Percentiles rank a stretch among this genome's conserved stretches.
Evolutionary conservation across 371 early-diverging fungal species (phyloP).

Genomic region (Synchytrium microbalum): DNA sequence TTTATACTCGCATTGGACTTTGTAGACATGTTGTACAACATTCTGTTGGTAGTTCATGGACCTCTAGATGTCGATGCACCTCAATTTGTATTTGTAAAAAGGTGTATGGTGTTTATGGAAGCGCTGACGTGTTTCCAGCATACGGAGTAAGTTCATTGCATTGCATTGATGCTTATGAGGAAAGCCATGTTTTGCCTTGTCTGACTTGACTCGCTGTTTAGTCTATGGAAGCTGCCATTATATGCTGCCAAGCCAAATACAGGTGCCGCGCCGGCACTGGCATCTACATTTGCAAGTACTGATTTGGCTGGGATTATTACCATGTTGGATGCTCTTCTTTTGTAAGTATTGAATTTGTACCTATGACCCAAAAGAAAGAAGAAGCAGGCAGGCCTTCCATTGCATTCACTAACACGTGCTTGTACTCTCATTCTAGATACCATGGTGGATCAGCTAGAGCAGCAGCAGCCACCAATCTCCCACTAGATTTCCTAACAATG

Average conservation of each 20-base stretch:
- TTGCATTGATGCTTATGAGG: neutral
- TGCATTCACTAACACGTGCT: neutral
- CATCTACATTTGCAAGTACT: slow-evolving; percentile 6
- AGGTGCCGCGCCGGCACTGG: slow-evolving; percentile 3
- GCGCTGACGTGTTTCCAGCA: too few species aligned
- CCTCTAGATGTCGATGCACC: too few species aligned
- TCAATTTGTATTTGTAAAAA: too few species aligned
- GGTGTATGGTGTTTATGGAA: too few species aligned
- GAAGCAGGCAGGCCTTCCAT: too few species aligned
- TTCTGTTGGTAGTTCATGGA: too few species aligned
- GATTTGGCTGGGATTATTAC: slow-evolving; percentile 15
- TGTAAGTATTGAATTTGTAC: slow-evolving; percentile 7
- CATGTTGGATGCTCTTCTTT: slow-evolving; percentile 15
- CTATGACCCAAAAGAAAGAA: too few species aligned
- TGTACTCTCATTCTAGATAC: neutral
- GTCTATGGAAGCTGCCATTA: slow-evolving; percentile 6
- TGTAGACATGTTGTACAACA: too few species aligned
- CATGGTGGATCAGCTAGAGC: neutral
- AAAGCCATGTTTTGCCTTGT: neutral
- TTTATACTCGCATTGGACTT: too few species aligned
- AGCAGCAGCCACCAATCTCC: neutral
- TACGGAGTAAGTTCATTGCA: neutral
- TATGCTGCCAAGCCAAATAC: neutral
- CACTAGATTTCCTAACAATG: neutral
- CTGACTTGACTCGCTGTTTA: slow-evolving; percentile 7